Percentiles rank a stretch among this genome's conserved stretches.
phyloP scores from a whole-genome alignment of 306 rosid genomes.

The Parietaria judaica region DNA sequence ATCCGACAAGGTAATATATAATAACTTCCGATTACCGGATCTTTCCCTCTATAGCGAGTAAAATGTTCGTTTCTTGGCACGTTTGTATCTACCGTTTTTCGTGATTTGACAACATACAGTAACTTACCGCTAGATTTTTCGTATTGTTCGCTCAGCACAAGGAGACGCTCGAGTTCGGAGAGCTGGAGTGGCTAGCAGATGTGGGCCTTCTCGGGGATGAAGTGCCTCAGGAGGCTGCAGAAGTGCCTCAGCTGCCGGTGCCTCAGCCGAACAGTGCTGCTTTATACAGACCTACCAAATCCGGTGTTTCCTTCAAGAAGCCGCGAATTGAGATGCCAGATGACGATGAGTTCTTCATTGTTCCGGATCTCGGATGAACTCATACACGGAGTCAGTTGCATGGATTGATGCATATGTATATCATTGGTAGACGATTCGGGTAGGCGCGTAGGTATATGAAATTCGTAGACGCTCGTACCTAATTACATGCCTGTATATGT shows the following conservation, averaged over 20 bases:
- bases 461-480: too few relatives aligned
- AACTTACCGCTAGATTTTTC: too few relatives aligned
- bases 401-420: not conserved
- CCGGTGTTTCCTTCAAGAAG: constrained; percentile 49
- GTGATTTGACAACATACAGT: too few relatives aligned
- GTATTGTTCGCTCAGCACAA: constrained; percentile 33
- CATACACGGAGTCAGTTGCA: not conserved
- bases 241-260: constrained; percentile 81
- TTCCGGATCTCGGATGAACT: constrained; percentile 78
- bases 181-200: constrained; percentile 82
- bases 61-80: too few relatives aligned
- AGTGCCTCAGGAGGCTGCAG: constrained; percentile 64
- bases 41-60: too few relatives aligned
- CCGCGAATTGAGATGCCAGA: constrained; percentile 64
- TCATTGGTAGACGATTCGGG: too few relatives aligned
- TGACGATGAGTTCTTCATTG: constrained; percentile 72
- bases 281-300: constrained; percentile 46
- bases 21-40: too few relatives aligned
- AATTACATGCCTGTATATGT: too few relatives aligned
- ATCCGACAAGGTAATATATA: constrained; percentile 48
- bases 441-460: too few relatives aligned
- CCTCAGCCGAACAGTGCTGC: constrained; percentile 32
- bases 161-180: constrained; percentile 73
- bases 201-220: constrained; percentile 65
- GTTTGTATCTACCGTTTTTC: too few relatives aligned